Evolutionary conservation across 352 stramenopile genomes (phyloP), one percentile per base, ranked within the genome.

Genomic region (Globisporangium splendens): DNA sequence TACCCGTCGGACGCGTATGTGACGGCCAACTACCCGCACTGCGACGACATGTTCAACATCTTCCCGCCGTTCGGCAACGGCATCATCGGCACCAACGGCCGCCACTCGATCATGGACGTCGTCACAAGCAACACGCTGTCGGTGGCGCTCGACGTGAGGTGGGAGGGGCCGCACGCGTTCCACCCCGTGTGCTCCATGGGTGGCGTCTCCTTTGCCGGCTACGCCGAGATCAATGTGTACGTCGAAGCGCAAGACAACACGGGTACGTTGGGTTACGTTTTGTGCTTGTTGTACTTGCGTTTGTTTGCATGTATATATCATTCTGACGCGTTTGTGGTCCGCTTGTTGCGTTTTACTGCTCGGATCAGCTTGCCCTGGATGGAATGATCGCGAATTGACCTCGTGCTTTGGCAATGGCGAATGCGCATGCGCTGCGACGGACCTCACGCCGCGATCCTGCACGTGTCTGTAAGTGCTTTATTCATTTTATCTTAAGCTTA

Each of bases 1-100:
- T 71, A 74, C 46, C 85, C 85, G 42, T 88, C 74, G 0, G 69
- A 84, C 43, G 71, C 83, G 3, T 94, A 94, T 59, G 35, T 78
- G 15, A 48, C 76, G 15, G 54, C 68, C 46, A 88, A 94, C 59
- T 94, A 94, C 53, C 85, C 85, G 35, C 83, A 94, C 52, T 94
- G 85, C 61, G 82, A 89, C 57, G 85, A 94, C 56, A 88, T 92
- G 77, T 94, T 81, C 59, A 91, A 88, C 50, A 69, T 94, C 46
- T 87, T 94, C 18, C 79, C 85, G 33, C 85, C 85, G 2, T 89
- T 74, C 54, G 79, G 77, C 15, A 94, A 94, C 65, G 82, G 79
- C 14, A 77, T 91, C 38, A 75, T 91, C 59, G 78, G 79, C 17
- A 66, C 67, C 14, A 67, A 69, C 44, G 81, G 74, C 48, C 77